Evolutionary conservation across 495 filamentous ascomycete species (phyloP).

Genomic region (Cairneyella variabilis): DNA sequence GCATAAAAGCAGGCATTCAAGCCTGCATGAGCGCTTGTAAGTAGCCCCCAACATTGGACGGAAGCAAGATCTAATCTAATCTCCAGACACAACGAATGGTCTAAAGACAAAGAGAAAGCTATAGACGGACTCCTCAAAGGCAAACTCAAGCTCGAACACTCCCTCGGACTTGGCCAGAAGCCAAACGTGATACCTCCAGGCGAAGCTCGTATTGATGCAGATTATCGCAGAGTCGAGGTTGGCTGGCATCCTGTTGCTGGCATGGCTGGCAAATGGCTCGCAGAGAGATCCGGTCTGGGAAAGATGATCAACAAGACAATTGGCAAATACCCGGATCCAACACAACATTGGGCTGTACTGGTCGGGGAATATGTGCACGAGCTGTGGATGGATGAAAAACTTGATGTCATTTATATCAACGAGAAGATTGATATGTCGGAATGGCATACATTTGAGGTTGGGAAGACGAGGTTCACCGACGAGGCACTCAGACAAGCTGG

Average conservation of each 20-base stretch:
- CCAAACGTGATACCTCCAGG: slow-evolving; percentile 37
- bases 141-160: slow-evolving; percentile 33
- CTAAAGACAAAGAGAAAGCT: slow-evolving; percentile 5
- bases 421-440: slow-evolving; percentile 28
- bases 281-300: slow-evolving; percentile 38
- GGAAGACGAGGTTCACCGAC: slow-evolving; percentile 43
- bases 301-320: slow-evolving; percentile 38
- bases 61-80: neutral
- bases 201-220: slow-evolving; percentile 26
- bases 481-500: slow-evolving; percentile 40
- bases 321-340: slow-evolving; percentile 41
- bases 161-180: slow-evolving; percentile 38
- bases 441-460: slow-evolving; percentile 39
- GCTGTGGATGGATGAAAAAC: slow-evolving; percentile 39
- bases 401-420: slow-evolving; percentile 44
- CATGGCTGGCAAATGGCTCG: slow-evolving; percentile 37
- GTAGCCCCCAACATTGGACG: neutral
- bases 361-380: slow-evolving; percentile 43
- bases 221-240: slow-evolving; percentile 34
- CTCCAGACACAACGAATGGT: slow-evolving; percentile 15
- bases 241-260: slow-evolving; percentile 47
- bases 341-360: slow-evolving; percentile 47
- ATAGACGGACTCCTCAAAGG: slow-evolving; percentile 33
- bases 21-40: slow-evolving; percentile 7
- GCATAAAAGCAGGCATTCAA: slow-evolving; percentile 6